Percentiles rank a stretch among this genome's conserved stretches.
These are phyloP conservation scores for Erythrophleum ivorense DNA, from an alignment of 331 rosid species.

Conservation along the genomic window DNA sequence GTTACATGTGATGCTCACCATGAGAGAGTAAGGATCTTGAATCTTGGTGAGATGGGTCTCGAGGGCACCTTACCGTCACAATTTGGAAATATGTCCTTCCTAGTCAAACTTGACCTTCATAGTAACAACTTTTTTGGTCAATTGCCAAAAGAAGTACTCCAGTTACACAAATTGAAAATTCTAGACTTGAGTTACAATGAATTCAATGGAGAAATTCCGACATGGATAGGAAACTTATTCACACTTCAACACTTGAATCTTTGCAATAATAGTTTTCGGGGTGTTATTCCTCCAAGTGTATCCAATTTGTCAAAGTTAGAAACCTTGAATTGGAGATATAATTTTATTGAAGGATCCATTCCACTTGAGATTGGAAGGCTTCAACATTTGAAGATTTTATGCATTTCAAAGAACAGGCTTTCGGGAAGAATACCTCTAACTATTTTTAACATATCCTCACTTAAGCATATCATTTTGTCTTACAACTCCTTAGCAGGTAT, in stretches of 20 bases:
- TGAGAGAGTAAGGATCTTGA: too few relatives aligned
- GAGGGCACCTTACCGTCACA: constrained; percentile 2
- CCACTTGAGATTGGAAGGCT: neutral
- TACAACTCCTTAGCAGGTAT: neutral
- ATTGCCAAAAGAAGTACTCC: constrained; percentile 17
- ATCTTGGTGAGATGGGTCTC: too few relatives aligned
- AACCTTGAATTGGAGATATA: too few relatives aligned
- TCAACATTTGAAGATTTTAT: neutral
- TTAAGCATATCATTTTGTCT: neutral
- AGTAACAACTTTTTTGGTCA: constrained; percentile 26
- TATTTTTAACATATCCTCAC: too few relatives aligned
- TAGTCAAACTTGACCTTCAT: neutral
- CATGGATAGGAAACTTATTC: constrained; percentile 17
- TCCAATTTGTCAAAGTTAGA: neutral
- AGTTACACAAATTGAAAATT: constrained; percentile 18
- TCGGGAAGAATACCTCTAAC: neutral
- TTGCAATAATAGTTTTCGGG: too few relatives aligned
- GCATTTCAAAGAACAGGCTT: too few relatives aligned
- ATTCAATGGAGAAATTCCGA: constrained; percentile 35
- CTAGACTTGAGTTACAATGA: constrained; percentile 11
- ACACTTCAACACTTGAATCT: too few relatives aligned
- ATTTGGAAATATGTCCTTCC: constrained; percentile 33
- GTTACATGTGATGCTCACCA: neutral
- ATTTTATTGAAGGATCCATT: neutral
- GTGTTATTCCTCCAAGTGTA: neutral